Base-by-base conservation (phyloP, 331 rosid species). In the Stylosanthes scabra region DNA sequence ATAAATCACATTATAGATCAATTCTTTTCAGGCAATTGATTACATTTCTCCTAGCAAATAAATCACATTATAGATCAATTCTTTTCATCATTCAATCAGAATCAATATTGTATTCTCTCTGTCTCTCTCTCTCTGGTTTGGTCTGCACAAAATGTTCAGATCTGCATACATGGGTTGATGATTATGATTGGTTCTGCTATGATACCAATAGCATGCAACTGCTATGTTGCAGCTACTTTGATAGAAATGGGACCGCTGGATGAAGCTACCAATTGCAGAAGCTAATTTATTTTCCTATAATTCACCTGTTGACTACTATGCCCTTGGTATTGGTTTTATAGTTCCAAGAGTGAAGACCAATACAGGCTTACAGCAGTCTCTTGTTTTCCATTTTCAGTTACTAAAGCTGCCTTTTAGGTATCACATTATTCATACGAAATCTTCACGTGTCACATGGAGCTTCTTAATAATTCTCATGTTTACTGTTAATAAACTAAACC, bases 361-460 rank as follows among this genome's bases (percentile, higher is more conserved):
- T 14, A 7, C 10, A 27, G 42, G 39, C n/a, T 31, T n/a, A 7
- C 10, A 27, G 42, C 27, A 49, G 9, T 45, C 2, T 49, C 44
- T 1, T 72, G 16, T 15, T 16, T 39, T n/a, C n/a, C n/a, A 9
- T 31, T 46, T 59, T 14, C 27, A 52, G 20, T 59, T 20, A 2
- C 13, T 28, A 71, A 20, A 59, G 20, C 14, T 29, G 34, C 45
- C 37, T 42, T 31, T 57, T 44, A 20, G 16, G 47, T 7, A 1
- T 63, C 37, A 16, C 52, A 40, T 62, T 20, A 9, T 73, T 52
- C 37, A 51, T 27, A 56, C 45, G 52, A 63, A 8, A 12, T n/a
- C 47, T 57, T 31, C n/a, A 29, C 66, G 52, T 68, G 76, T 41
- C 40, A 29, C 72, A 52, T 68, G 76, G 47, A 56, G 63, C 63